Evolutionary conservation across 768 basidiomycete genomes (phyloP).

Genomic region (Candolleomyces efflorescens): DNA sequence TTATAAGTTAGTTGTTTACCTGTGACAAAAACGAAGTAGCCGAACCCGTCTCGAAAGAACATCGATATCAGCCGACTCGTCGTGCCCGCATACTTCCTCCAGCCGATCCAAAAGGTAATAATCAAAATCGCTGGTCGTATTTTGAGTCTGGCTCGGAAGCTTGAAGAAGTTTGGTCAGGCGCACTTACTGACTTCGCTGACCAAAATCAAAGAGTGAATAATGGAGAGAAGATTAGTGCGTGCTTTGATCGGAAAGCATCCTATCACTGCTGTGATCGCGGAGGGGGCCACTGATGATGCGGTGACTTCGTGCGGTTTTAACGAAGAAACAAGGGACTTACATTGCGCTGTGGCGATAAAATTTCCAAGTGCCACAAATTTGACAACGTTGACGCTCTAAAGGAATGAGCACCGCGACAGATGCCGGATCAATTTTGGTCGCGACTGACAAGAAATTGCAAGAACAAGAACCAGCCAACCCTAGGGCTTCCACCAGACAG

Average conservation of each 20-base stretch:
- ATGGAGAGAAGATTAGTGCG: background rate
- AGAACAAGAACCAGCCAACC: background rate
- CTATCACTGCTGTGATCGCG: background rate
- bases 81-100: background rate
- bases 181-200: background rate
- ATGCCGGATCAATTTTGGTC: background rate
- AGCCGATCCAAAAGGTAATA: background rate
- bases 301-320: too few relatives aligned
- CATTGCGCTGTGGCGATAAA: too few relatives aligned
- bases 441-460: background rate
- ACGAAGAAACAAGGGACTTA: too few relatives aligned
- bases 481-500: background rate
- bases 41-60: background rate
- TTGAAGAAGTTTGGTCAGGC: background rate
- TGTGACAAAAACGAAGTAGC: background rate
- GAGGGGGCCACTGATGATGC: too few relatives aligned
- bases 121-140: background rate
- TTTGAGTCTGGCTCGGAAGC: background rate
- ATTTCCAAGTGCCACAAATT: too few relatives aligned
- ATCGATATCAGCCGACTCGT: background rate
- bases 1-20: background rate
- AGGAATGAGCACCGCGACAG: background rate
- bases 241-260: background rate
- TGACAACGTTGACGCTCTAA: background rate
- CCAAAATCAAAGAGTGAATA: background rate